These are phyloP conservation scores for Hibiscus mutabilis DNA, from an alignment of 345 rosid genomes.

Conservation along the genomic window DNA sequence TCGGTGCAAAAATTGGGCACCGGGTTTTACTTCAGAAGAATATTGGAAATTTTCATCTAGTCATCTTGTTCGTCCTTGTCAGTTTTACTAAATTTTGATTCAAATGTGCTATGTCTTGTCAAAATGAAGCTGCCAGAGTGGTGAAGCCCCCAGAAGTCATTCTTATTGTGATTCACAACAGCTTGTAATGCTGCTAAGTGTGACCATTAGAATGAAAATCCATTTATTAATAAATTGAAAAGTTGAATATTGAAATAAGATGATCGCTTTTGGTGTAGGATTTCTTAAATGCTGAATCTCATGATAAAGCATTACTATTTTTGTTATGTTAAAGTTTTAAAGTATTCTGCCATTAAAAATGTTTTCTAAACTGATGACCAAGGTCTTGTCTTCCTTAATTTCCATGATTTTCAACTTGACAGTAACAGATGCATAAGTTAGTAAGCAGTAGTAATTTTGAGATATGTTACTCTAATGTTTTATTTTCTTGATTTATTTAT, in stretches of 20 bases:
- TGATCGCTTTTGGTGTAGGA: neutral
- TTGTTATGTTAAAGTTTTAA: neutral
- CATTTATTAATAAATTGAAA: neutral
- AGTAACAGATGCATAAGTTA: neutral
- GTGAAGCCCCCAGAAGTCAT: neutral
- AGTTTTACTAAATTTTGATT: neutral
- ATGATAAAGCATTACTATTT: neutral
- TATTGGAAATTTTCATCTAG: neutral
- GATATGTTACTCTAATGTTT: neutral
- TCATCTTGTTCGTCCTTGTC: neutral
- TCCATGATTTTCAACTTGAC: neutral
- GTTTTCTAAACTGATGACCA: neutral
- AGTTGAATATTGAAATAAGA: neutral
- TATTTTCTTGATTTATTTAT: neutral
- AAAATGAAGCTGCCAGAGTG: neutral
- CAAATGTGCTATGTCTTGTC: neutral
- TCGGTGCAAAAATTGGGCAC: neutral
- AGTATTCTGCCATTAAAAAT: neutral
- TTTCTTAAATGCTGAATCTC: neutral
- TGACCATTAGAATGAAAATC: neutral
- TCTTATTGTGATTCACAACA: neutral
- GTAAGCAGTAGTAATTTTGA: neutral
- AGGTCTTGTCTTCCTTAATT: neutral
- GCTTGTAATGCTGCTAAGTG: neutral
- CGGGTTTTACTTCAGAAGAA: neutral